Base-by-base conservation (phyloP, 2,329 filamentous ascomycete genomes). In the Diaporthe aspalathi region DNA sequence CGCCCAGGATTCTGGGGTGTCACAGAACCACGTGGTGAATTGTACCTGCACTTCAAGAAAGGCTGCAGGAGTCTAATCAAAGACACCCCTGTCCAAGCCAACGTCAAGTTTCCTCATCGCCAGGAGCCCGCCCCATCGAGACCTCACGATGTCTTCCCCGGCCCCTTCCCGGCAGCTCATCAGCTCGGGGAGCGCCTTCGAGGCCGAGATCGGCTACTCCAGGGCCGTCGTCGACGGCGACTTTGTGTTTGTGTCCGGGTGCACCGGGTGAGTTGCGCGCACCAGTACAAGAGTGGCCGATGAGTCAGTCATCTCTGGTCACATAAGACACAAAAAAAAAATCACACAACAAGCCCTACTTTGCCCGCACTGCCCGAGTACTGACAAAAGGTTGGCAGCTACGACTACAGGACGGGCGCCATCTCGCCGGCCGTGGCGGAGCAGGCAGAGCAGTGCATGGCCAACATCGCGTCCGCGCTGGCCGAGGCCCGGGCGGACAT, bases 171-270 rank as follows among this genome's bases (percentile, higher is more conserved):
- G 75, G 35, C 75, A 63, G 50, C 74, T 78, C 75, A 85, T 88
- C 74, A 84, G 81, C 74, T 87, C 85, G 27, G 84, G 83, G 65
- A 88, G 86, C 6, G 77, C 80, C 50, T 89, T 88, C 73, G 87
- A 89, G 77, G 79, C 80, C 32, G 80, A 85, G 73, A 88, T 88
- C 68, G 86, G 84, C 63, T 89, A 89, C 77, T 88, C 86, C 38
- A 82, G 87, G 62, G 87, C 86, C 45, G 85, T 89, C 3, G 81
- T 87, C 22, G 72, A 71, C 1, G 86, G 84, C 14, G 84, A 85
- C 65, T 85, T 84, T 81, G 78, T 88, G 14, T 84, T 88, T 70
- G 85, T 89, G 5, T 88, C 87, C 2, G 87, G 87, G 0, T 88
- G 86, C 47, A 89, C 87, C 3, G 87, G 87, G 86, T 86, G 75